These are phyloP conservation scores for Diaporthe amygdali DNA, from an alignment of 2,329 filamentous ascomycete genomes.

Conservation along the genomic window DNA sequence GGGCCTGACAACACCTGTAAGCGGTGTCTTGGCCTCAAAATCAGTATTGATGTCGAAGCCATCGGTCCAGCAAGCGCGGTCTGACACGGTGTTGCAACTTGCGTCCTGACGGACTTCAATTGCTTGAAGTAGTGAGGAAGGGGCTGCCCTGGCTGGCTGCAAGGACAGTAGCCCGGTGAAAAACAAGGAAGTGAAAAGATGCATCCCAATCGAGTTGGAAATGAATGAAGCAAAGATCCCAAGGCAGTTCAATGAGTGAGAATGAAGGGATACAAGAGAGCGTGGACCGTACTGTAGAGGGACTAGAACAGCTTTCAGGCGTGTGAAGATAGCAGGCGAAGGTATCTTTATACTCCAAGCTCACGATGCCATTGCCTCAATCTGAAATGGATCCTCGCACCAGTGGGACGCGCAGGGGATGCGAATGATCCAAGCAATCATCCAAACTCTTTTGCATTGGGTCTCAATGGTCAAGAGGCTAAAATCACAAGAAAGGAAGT, in stretches of 20 bases:
- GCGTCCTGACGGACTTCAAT: conserved; percentile 13
- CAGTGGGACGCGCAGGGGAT: background rate
- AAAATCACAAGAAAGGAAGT: background rate
- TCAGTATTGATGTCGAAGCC: conserved; percentile 37
- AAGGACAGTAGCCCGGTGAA: conserved; percentile 21
- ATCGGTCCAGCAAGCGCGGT: conserved; percentile 35
- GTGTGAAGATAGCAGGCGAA: background rate
- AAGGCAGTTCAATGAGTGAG: background rate
- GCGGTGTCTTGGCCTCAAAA: conserved; percentile 32
- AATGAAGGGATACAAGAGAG: background rate
- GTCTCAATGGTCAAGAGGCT: background rate
- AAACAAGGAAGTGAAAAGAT: background rate
- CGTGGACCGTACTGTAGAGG: background rate
- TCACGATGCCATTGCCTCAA: background rate
- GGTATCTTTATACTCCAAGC: conserved; percentile 2
- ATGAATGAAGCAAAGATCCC: background rate
- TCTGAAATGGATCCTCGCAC: background rate
- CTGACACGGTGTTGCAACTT: conserved; percentile 33
- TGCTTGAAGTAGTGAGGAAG: conserved; percentile 5
- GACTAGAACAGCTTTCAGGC: background rate
- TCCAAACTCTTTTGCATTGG: background rate
- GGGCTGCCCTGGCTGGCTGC: conserved; percentile 11
- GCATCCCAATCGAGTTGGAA: background rate
- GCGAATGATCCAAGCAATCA: background rate
- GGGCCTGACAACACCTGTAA: conserved; percentile 32